Conservation (phyloP, 1,139 yeast genomes). For the Pichia inconspicua region DNA sequence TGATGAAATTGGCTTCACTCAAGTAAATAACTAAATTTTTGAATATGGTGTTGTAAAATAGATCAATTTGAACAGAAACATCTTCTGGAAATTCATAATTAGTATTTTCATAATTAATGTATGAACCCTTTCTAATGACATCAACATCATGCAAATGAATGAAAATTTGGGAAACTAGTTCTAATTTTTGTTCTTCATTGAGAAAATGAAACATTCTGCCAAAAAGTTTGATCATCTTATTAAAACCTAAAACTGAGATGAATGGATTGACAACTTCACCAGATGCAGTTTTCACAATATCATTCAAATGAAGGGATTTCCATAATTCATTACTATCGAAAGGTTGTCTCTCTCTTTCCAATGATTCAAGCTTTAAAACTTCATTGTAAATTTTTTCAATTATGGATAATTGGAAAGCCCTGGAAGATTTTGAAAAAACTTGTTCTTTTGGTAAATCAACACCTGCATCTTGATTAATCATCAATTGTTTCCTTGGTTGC, state of each 20-base stretch:
- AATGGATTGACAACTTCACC: slow-evolving; percentile 68
- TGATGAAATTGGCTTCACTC: slow-evolving; percentile 74
- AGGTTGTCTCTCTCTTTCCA: slow-evolving; percentile 58
- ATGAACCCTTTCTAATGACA: slow-evolving; percentile 72
- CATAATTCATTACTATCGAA: slow-evolving; percentile 58
- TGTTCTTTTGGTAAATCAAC: slow-evolving; percentile 25
- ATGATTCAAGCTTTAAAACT: slow-evolving; percentile 74
- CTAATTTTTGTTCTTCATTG: slow-evolving; percentile 67
- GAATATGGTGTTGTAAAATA: slow-evolving; percentile 75
- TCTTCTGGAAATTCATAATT: slow-evolving; percentile 43
- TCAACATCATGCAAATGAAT: slow-evolving; percentile 75
- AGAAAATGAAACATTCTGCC: slow-evolving; percentile 84
- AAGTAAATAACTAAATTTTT: slow-evolving; percentile 81
- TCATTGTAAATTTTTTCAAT: slow-evolving; percentile 76
- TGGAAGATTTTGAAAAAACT: slow-evolving; percentile 27
- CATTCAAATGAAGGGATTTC: slow-evolving; percentile 68
- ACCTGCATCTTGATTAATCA: slow-evolving; percentile 35
- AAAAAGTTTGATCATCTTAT: slow-evolving; percentile 83
- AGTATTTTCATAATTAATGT: slow-evolving; percentile 46
- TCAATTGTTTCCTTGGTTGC: slow-evolving; percentile 83
- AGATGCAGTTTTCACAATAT: slow-evolving; percentile 33
- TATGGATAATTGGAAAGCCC: slow-evolving; percentile 35
- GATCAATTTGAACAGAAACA: slow-evolving; percentile 59
- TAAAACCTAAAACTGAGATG: slow-evolving; percentile 73
- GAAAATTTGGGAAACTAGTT: slow-evolving; percentile 72